These are phyloP conservation scores for Vickermania ingenoplastis DNA, from an alignment of 208 protist species.

Conservation along the genomic window DNA sequence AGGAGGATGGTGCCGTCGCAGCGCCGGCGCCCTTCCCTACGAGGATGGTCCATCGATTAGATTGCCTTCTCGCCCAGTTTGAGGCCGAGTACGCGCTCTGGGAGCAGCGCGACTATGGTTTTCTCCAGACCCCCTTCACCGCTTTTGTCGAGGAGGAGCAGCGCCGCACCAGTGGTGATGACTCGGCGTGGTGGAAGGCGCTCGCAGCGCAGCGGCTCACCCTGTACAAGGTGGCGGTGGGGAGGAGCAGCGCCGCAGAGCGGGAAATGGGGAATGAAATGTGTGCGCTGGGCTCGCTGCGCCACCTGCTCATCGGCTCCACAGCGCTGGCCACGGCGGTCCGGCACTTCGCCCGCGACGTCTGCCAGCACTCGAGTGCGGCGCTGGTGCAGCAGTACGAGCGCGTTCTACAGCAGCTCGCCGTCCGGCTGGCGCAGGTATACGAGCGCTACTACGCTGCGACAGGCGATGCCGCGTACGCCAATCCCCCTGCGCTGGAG, in stretches of 20 bases:
- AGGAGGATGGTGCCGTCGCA: not conserved
- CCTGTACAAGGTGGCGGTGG: not conserved
- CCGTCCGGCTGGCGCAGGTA: slow-evolving; percentile 13
- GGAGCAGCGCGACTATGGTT: not conserved
- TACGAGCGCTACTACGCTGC: slow-evolving; percentile 17
- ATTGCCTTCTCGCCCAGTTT: not conserved
- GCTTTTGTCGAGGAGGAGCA: not conserved
- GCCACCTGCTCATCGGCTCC: not conserved
- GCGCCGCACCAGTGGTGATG: not conserved
- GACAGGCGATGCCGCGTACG: slow-evolving; percentile 6
- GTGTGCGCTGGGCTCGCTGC: not conserved
- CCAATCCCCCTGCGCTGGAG: not conserved
- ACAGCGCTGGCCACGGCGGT: not conserved
- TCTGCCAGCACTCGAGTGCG: not conserved
- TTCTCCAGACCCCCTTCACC: not conserved
- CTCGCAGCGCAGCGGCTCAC: not conserved
- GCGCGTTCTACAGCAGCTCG: not conserved
- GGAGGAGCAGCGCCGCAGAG: not conserved
- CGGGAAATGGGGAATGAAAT: not conserved
- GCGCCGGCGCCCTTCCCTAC: not conserved
- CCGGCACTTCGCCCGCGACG: not conserved
- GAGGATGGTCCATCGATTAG: not conserved
- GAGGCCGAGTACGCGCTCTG: not conserved
- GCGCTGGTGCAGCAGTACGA: not conserved
- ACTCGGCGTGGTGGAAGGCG: not conserved